A percentile compares a stretch with the other conserved stretches of the same genome.
Evolutionary conservation across 495 filamentous ascomycete genomes (phyloP).

Genomic region (Penicillium malachiteum): DNA sequence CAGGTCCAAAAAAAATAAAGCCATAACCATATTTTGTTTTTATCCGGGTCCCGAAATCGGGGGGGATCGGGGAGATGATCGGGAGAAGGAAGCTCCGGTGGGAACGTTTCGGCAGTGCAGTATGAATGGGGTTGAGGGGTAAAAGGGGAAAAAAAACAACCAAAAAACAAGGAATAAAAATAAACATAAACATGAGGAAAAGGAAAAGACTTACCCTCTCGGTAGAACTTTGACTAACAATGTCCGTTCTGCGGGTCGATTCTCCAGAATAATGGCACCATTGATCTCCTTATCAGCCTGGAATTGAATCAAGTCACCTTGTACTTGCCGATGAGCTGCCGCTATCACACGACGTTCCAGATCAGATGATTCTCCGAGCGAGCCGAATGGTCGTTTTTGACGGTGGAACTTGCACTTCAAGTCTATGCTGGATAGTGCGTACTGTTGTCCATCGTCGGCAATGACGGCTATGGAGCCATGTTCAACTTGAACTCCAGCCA

Average conservation of each 20-base stretch:
- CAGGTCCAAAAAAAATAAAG: not conserved
- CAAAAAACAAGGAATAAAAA: conserved; percentile 6
- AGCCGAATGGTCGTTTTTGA: conserved; percentile 72
- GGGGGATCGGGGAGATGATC: not conserved
- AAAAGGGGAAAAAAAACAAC: conserved; percentile 4
- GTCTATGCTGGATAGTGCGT: conserved; percentile 83
- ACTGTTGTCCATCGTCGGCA: conserved; percentile 87
- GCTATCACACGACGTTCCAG: conserved; percentile 58
- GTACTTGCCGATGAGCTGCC: conserved; percentile 64
- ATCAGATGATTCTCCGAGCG: conserved; percentile 67
- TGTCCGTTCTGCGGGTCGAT: conserved; percentile 61
- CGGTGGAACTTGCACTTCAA: conserved; percentile 93
- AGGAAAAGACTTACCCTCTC: conserved; percentile 66
- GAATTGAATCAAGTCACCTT: conserved; percentile 80
- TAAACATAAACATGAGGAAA: conserved; percentile 17
- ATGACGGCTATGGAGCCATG: conserved; percentile 80
- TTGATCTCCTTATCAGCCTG: conserved; percentile 89
- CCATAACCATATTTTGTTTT: not conserved
- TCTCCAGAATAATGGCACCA: conserved; percentile 85
- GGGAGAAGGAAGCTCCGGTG: conserved; percentile 10
- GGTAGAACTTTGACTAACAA: conserved; percentile 83
- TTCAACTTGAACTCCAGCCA: conserved; percentile 90
- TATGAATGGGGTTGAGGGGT: conserved; percentile 1
- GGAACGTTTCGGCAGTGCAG: not conserved
- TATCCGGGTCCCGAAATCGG: conserved; percentile 1